Evolutionary conservation across 768 basidiomycete species (phyloP).

Genomic region (Candolleomyces efflorescens): DNA sequence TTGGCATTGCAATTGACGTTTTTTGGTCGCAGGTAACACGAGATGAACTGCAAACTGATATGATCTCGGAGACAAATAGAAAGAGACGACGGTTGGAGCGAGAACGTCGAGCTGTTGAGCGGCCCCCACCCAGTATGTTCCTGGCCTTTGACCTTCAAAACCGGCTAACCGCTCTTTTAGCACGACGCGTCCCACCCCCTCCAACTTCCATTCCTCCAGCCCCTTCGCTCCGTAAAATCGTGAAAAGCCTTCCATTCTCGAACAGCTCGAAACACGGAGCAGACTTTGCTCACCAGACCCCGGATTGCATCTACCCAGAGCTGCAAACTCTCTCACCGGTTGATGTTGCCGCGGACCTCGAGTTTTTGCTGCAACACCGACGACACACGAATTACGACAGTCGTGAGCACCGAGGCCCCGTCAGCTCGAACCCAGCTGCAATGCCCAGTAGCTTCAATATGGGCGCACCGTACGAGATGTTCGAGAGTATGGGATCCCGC

Average conservation of each 20-base stretch:
- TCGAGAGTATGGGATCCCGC: too few species aligned
- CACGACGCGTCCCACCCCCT: constrained; percentile 56
- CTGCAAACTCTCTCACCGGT: constrained; percentile 40
- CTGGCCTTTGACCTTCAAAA: not conserved
- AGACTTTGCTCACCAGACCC: constrained; percentile 13
- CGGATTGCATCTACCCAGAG: constrained; percentile 35
- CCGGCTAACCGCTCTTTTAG: constrained; percentile 18
- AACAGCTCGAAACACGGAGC: constrained; percentile 26
- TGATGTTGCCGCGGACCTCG: constrained; percentile 52
- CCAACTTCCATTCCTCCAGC: constrained; percentile 43
- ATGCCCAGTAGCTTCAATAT: not conserved
- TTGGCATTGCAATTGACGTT: not conserved
- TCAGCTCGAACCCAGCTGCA: not conserved
- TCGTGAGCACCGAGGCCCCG: not conserved
- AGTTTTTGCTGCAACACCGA: constrained; percentile 48
- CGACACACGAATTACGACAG: constrained; percentile 7
- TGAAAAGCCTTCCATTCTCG: constrained; percentile 51
- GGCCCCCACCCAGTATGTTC: constrained; percentile 66
- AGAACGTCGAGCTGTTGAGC: constrained; percentile 74
- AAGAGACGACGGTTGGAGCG: constrained; percentile 83
- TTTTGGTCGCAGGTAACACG: constrained; percentile 53
- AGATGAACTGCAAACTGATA: constrained; percentile 77
- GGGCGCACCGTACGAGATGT: too few species aligned
- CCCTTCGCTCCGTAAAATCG: constrained; percentile 63
- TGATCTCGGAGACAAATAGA: constrained; percentile 86